A percentile compares a stretch with the other conserved stretches of the same genome.
These are phyloP conservation scores for Glonium stellatum DNA, from an alignment of 495 filamentous ascomycete genomes.

Conservation along the genomic window DNA sequence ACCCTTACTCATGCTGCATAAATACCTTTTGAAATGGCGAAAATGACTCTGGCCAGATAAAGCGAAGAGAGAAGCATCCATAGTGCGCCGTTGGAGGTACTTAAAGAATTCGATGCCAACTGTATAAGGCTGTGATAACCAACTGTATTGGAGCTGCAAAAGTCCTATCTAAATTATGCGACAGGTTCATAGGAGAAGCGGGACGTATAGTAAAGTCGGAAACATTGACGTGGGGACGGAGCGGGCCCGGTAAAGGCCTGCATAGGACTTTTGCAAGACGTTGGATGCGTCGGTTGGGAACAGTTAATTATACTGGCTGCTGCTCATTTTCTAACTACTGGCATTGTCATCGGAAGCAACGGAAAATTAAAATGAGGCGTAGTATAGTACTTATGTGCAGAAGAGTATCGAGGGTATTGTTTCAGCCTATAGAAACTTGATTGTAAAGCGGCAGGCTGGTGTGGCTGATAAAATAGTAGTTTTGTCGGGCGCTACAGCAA, in stretches of 20 bases:
- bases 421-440: background rate
- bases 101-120: background rate
- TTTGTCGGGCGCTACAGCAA: too few relatives aligned
- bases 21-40: background rate
- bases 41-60: background rate
- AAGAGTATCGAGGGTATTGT: background rate
- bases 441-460: too few relatives aligned
- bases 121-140: background rate
- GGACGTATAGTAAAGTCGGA: background rate
- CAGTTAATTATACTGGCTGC: too few relatives aligned
- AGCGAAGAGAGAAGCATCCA: background rate
- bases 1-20: background rate
- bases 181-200: too few relatives aligned
- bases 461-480: too few relatives aligned
- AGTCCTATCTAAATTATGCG: background rate
- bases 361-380: background rate
- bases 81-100: background rate
- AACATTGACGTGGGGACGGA: background rate
- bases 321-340: background rate
- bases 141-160: background rate
- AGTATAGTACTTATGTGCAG: constrained; percentile 6
- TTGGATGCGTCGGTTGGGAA: too few relatives aligned
- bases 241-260: too few relatives aligned
- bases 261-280: background rate
- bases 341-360: background rate